These are phyloP conservation scores for Phyllosticta citribraziliensis DNA, from an alignment of 2,329 filamentous ascomycete genomes.

Conservation along the genomic window DNA sequence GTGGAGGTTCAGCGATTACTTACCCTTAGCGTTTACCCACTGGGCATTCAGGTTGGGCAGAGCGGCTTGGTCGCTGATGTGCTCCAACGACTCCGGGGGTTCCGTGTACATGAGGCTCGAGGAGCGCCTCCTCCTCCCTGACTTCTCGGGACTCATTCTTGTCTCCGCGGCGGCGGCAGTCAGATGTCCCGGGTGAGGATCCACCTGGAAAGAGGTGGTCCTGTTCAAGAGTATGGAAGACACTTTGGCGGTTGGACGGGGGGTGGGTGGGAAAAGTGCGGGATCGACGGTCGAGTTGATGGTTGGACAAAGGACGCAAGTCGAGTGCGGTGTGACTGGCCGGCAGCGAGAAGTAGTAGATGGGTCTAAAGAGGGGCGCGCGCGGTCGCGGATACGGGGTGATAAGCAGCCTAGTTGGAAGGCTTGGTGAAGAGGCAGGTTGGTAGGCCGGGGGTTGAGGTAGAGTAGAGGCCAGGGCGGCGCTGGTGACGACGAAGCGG, in stretches of 20 bases:
- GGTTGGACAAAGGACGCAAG: constrained; percentile 7
- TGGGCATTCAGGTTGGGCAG: constrained; percentile 94
- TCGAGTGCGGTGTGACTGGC: constrained; percentile 2
- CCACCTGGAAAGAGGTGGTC: constrained; percentile 69
- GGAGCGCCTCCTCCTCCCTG: constrained; percentile 78
- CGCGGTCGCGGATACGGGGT: background rate
- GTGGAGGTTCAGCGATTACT: background rate
- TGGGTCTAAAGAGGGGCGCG: constrained; percentile 4
- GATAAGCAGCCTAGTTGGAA: background rate
- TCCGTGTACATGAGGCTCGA: constrained; percentile 99
- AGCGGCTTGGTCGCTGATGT: constrained; percentile 91
- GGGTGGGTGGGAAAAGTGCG: background rate
- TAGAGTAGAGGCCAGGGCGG: background rate
- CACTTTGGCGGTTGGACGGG: constrained; percentile 79
- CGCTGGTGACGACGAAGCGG: background rate
- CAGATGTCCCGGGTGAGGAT: constrained; percentile 44
- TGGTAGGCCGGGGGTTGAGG: background rate
- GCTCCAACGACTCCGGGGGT: constrained; percentile 90
- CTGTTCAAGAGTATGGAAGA: constrained; percentile 84
- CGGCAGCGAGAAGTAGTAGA: constrained; percentile 4
- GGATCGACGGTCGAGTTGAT: constrained; percentile 7
- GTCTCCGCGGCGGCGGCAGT: constrained; percentile 17
- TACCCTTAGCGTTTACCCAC: constrained; percentile 99
- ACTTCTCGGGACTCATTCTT: constrained; percentile 38
- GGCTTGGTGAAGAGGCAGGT: background rate